Conservation (phyloP, 768 basidiomycete species). For the Gyrodon lividus region DNA sequence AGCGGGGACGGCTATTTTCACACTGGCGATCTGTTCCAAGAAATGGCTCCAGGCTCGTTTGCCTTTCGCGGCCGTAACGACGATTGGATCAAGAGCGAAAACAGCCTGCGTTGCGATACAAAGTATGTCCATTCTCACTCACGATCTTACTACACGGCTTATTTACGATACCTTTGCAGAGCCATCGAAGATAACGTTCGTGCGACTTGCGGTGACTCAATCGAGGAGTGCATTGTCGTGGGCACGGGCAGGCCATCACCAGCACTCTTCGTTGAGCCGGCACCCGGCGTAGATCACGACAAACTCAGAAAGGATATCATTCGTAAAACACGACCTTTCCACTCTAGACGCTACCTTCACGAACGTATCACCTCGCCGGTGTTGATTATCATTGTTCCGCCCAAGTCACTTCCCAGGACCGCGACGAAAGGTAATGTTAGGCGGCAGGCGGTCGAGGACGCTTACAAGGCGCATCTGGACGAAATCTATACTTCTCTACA, state of each 20-base stretch:
- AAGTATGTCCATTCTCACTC: constrained; percentile 38
- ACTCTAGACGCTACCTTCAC: constrained; percentile 72
- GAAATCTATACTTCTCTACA: constrained; percentile 44
- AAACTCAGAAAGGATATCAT: constrained; percentile 71
- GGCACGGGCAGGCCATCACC: constrained; percentile 76
- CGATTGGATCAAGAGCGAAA: constrained; percentile 85
- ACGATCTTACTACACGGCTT: not conserved
- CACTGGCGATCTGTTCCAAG: constrained; percentile 80
- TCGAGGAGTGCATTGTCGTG: constrained; percentile 75
- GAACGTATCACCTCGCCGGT: constrained; percentile 67
- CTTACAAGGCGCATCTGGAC: constrained; percentile 58
- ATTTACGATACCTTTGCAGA: constrained; percentile 30
- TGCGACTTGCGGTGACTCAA: constrained; percentile 58
- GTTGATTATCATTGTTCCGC: constrained; percentile 66
- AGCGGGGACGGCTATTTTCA: constrained; percentile 69
- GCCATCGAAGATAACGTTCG: constrained; percentile 79
- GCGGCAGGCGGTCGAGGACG: constrained; percentile 70
- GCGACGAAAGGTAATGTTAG: constrained; percentile 83
- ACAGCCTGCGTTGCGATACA: constrained; percentile 76
- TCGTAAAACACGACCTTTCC: constrained; percentile 70
- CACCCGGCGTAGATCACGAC: constrained; percentile 47
- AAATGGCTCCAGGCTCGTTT: constrained; percentile 56
- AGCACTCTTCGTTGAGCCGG: constrained; percentile 71
- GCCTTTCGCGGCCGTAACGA: constrained; percentile 72
- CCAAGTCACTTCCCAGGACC: constrained; percentile 69